phyloP scores from a whole-genome alignment of 2,329 filamentous ascomycete genomes.

The Pseudocercospora fijiensis region DNA sequence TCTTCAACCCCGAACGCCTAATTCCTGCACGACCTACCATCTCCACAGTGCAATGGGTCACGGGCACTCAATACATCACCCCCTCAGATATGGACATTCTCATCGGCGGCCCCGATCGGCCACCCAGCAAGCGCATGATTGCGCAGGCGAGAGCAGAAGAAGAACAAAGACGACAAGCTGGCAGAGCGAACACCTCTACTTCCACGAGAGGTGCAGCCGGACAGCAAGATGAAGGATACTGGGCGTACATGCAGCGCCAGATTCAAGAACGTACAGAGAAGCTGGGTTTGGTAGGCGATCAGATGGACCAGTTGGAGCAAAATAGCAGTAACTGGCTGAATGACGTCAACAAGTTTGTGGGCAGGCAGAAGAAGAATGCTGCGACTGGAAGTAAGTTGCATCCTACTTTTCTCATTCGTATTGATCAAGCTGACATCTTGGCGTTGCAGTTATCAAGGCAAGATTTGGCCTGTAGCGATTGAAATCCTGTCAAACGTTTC shows the following conservation, averaged over 20 bases:
- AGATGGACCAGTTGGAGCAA: constrained; percentile 77
- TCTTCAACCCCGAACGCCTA: constrained; percentile 73
- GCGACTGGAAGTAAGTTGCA: constrained; percentile 59
- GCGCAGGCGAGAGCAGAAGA: constrained; percentile 76
- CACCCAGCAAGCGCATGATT: constrained; percentile 83
- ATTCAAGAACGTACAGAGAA: constrained; percentile 89
- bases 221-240: constrained; percentile 60
- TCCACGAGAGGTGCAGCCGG: constrained; percentile 24
- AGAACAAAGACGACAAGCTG: constrained; percentile 50
- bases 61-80: constrained; percentile 87
- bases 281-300: constrained; percentile 77
- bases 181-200: constrained; percentile 32
- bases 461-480: constrained; percentile 33
- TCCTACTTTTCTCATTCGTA: background rate
- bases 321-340: constrained; percentile 81
- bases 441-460: constrained; percentile 32
- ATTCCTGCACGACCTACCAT: constrained; percentile 86
- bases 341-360: constrained; percentile 83
- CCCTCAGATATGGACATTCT: constrained; percentile 84
- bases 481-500: no score
- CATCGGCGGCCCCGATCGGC: constrained; percentile 84
- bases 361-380: constrained; percentile 81
- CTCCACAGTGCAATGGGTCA: constrained; percentile 93
- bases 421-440: constrained; percentile 9
- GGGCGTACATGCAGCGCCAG: constrained; percentile 79